A percentile compares a stretch with the other conserved stretches of the same genome.
Evolutionary conservation across 495 filamentous ascomycete species (phyloP).

Genomic region (Parachaetomium inaequale): DNA sequence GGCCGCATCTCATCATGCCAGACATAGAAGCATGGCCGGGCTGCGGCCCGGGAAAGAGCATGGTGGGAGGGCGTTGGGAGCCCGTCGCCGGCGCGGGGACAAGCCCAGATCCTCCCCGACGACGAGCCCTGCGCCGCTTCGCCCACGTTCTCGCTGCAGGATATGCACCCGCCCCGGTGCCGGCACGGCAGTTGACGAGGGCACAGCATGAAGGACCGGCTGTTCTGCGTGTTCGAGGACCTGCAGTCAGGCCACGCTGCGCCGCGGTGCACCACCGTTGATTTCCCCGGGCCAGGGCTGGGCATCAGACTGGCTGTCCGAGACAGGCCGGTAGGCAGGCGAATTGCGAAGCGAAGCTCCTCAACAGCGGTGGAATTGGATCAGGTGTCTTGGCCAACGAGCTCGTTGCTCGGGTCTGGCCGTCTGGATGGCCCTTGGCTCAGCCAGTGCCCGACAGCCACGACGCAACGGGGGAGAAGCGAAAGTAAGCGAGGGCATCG

Average conservation of each 20-base stretch:
- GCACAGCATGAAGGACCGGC: slow-evolving; percentile 14
- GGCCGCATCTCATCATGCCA: not conserved
- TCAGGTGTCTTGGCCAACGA: not conserved
- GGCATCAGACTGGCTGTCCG: not conserved
- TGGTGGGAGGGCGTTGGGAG: not conserved
- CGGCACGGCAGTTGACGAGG: slow-evolving; percentile 19
- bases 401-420: not conserved
- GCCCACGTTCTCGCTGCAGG: slow-evolving; percentile 14
- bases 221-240: not conserved
- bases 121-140: slow-evolving; percentile 7
- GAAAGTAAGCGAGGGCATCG: not conserved
- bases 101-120: not conserved
- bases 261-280: not conserved
- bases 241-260: slow-evolving; percentile 10
- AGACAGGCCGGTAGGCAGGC: not conserved
- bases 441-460: slow-evolving; percentile 1
- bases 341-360: not conserved
- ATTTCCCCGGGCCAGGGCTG: not conserved
- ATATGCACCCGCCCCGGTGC: slow-evolving; percentile 1
- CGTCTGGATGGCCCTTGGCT: not conserved
- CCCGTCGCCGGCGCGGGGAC: not conserved
- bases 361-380: not conserved
- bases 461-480: not conserved
- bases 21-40: not conserved
- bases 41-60: not conserved